Conservation (phyloP, 2,329 filamentous ascomycete genomes). For the Helotiales sp. region DNA sequence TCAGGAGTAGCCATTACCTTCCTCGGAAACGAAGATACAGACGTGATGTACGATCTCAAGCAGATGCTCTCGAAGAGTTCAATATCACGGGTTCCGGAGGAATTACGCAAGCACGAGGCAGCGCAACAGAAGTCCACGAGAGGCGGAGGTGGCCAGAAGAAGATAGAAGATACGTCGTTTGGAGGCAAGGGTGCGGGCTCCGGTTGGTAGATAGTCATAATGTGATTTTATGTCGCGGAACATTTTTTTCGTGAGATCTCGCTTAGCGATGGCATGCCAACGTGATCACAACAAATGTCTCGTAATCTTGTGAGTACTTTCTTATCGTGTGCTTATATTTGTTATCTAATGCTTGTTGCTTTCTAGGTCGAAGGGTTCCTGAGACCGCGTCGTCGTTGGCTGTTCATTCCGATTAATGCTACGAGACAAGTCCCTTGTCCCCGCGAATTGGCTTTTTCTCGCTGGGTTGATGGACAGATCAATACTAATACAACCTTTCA, state of each 20-base stretch:
- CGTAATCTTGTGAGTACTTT: neutral
- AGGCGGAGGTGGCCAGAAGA: constrained; percentile 51
- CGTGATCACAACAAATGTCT: neutral
- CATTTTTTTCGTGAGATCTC: neutral
- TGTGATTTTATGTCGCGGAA: neutral
- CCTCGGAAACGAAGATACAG: constrained; percentile 85
- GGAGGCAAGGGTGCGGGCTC: constrained; percentile 45
- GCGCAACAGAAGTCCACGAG: constrained; percentile 79
- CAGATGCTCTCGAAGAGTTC: constrained; percentile 93
- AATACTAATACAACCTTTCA: too few relatives aligned
- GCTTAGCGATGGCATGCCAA: neutral
- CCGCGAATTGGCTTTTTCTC: too few relatives aligned
- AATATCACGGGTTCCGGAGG: constrained; percentile 88
- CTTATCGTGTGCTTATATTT: neutral
- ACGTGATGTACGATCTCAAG: constrained; percentile 91
- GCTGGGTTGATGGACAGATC: too few relatives aligned
- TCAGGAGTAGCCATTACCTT: constrained; percentile 96
- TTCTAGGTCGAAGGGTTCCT: neutral
- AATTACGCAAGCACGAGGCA: constrained; percentile 85
- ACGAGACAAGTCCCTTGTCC: neutral
- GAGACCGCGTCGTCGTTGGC: neutral
- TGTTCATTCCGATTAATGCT: neutral
- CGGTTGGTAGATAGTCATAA: constrained; percentile 12
- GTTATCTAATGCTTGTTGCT: neutral
- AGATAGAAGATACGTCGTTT: constrained; percentile 49